A percentile compares a stretch with the other conserved stretches of the same genome.
phyloP scores from a whole-genome alignment of 805 yeast species.

The Huiozyma sinensis region DNA sequence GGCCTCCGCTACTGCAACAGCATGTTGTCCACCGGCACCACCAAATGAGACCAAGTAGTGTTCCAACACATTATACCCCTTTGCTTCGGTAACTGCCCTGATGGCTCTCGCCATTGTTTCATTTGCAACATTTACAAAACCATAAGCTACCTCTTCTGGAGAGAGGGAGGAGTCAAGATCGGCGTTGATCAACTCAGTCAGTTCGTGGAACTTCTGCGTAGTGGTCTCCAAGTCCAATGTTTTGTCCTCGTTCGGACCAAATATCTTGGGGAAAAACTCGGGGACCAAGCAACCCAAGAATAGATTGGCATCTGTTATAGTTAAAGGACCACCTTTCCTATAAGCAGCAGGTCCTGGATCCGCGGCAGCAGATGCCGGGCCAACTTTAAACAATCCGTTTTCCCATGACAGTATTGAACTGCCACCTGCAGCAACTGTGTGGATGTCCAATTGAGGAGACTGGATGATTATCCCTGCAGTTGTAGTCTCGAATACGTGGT shows the following conservation, averaged over 20 bases:
- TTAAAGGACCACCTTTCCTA: constrained; percentile 73
- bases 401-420: constrained; percentile 59
- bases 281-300: constrained; percentile 63
- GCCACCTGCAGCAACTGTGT: constrained; percentile 81
- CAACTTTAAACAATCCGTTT: constrained; percentile 68
- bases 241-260: constrained; percentile 72
- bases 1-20: constrained; percentile 61
- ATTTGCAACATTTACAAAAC: constrained; percentile 74
- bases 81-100: constrained; percentile 73
- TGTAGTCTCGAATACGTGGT: constrained; percentile 72
- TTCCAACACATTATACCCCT: constrained; percentile 54
- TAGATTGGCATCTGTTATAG: constrained; percentile 78
- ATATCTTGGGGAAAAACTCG: constrained; percentile 67
- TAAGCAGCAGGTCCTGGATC: constrained; percentile 89
- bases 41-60: constrained; percentile 80
- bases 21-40: constrained; percentile 92
- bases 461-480: constrained; percentile 79
- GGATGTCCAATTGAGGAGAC: constrained; percentile 74
- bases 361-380: constrained; percentile 80
- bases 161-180: constrained; percentile 33
- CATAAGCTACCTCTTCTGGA: constrained; percentile 63
- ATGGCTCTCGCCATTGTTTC: constrained; percentile 90
- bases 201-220: constrained; percentile 36
- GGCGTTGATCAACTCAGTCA: constrained; percentile 47
- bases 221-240: constrained; percentile 51